These are phyloP conservation scores for Backusella morwellensis DNA, from an alignment of 192 early-diverging fungal species.

Conservation along the genomic window DNA sequence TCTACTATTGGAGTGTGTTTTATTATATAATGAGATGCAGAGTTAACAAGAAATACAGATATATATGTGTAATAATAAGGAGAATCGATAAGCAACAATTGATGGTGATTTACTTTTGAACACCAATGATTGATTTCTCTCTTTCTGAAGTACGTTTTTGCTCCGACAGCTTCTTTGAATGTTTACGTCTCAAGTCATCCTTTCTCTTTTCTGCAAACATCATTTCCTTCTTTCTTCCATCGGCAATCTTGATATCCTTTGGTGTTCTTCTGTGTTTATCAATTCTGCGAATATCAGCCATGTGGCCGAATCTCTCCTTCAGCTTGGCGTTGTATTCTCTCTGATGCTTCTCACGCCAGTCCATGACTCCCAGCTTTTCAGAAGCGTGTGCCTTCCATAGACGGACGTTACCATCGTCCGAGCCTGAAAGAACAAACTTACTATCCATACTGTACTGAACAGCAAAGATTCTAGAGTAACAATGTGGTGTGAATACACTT, in stretches of 20 bases:
- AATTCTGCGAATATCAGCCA: conserved; percentile 89
- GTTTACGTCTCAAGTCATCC: conserved; percentile 90
- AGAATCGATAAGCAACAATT: neutral
- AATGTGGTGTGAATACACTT: conserved; percentile 13
- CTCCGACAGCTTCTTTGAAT: conserved; percentile 60
- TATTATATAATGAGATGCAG: too few relatives aligned
- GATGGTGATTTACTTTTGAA: conserved; percentile 43
- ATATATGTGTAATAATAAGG: neutral
- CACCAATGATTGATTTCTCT: conserved; percentile 66
- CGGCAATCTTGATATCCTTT: conserved; percentile 77
- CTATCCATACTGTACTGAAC: conserved; percentile 93
- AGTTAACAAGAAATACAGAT: neutral
- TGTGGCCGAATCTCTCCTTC: conserved; percentile 89
- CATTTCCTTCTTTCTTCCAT: conserved; percentile 81
- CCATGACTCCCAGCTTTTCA: conserved; percentile 69
- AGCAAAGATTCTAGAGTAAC: conserved; percentile 78
- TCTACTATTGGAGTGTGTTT: too few relatives aligned
- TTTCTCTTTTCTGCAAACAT: conserved; percentile 75
- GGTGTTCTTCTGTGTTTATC: conserved; percentile 85
- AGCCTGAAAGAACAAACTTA: conserved; percentile 92
- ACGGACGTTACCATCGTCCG: conserved; percentile 96
- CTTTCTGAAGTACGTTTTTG: conserved; percentile 66
- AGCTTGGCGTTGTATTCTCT: conserved; percentile 84
- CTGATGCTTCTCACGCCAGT: conserved; percentile 73
- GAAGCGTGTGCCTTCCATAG: conserved; percentile 96